Evolutionary conservation across 177 flowering plant species (phyloP), one percentile per base, ranked within the genome.

Genomic region (Tripterygium wilfordii): DNA sequence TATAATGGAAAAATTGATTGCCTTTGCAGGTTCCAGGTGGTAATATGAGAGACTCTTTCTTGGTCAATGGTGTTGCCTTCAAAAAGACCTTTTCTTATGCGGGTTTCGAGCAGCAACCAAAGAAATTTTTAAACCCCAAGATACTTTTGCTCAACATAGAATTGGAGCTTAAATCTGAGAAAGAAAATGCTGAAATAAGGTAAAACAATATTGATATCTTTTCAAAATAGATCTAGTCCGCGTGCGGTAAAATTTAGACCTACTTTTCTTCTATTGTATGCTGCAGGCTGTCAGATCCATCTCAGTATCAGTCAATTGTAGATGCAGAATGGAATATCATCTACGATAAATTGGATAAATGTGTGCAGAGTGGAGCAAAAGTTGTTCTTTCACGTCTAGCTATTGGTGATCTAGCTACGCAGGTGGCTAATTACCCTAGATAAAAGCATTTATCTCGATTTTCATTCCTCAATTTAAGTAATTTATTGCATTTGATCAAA

Each of bases 321-420:
- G 97, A 94, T 79, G 99, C 99, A 12, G 99, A 94, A 65, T 94
- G 99, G 99, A 94, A 94, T 69, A 94, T 94, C 51, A 94, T 94
- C 42, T 94, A 94, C 63, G 99, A 94, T 56, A 94, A 94, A 53
- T 66, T 94, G 74, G 99, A 90, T 58, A 94, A 90, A 72, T 94
- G 99, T 70, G 97, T 73, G 10, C 71, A 77, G 56, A 78, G 95
- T 77, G 99, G 97, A 20, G 97, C 97, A 27, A 94, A 85, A 68
- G 80, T 94, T 53, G 85, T 94, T 51, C 83, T 94, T 57, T 94
- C 99, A 54, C 78, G 99, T 23, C 62, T 94, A 48, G 96, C 99
- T 38, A 87, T 94, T 61, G 97, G 97, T 58, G 99, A 94, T 75
- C 67, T 94, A 28, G 97, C 78, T 12, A 94, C 99, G 53, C 99